These are phyloP conservation scores for Rhododendron ovatum DNA, from an alignment of 148 eudicot species.

Conservation along the genomic window DNA sequence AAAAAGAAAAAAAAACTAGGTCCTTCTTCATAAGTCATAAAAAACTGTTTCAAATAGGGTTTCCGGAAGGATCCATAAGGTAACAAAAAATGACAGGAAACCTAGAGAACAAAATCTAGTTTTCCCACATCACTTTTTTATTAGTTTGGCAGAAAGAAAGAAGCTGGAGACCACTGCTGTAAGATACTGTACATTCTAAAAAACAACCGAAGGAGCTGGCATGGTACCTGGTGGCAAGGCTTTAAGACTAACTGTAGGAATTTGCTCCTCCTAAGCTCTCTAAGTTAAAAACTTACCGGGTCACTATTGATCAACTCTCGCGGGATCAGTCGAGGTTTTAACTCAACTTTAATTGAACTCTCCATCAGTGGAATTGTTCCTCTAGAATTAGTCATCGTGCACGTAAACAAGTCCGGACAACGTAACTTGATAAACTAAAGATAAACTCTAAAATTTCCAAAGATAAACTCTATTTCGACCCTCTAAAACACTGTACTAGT, in stretches of 20 bases:
- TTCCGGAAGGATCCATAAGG: not conserved
- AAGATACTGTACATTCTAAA: not conserved
- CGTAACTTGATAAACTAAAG: not conserved
- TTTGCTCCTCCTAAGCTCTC: not conserved
- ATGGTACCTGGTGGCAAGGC: not conserved
- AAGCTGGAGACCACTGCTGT: not conserved
- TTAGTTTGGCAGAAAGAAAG: too few species aligned
- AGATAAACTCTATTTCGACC: not conserved
- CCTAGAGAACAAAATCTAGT: not conserved
- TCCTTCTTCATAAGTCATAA: too few species aligned
- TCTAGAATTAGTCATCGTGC: not conserved
- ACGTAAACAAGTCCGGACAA: not conserved
- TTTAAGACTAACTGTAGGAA: not conserved
- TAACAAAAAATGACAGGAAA: not conserved
- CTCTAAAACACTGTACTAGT: not conserved
- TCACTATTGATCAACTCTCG: not conserved
- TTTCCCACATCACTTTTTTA: too few species aligned
- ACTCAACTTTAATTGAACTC: not conserved
- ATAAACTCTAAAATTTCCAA: not conserved
- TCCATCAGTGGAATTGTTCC: not conserved
- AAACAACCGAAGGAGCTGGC: not conserved
- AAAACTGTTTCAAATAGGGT: not conserved
- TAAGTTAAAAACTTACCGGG: not conserved
- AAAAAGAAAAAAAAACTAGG: not conserved
- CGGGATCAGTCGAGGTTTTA: not conserved